Conservation (phyloP, 306 rosid genomes). For the Malus fusca region DNA sequence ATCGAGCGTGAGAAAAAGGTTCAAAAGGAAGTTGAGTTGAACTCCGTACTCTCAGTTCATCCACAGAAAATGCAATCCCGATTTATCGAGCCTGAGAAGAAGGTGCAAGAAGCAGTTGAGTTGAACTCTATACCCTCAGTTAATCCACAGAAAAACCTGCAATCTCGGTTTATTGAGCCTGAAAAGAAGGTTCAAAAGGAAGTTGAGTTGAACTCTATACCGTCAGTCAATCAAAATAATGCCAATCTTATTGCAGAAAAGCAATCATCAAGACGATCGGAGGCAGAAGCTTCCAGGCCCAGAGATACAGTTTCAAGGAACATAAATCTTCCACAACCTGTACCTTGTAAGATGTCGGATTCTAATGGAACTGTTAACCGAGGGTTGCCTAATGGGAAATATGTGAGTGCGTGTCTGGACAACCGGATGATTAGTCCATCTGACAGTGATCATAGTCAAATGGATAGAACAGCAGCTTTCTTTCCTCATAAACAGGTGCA, state of each 20-base stretch:
- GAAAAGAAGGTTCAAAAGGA: constrained; percentile 46
- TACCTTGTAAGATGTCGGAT: constrained; percentile 53
- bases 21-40: constrained; percentile 18
- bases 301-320: constrained; percentile 47
- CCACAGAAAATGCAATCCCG: constrained; percentile 43
- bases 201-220: not conserved
- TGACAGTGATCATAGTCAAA: constrained; percentile 44
- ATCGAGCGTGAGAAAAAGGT: constrained; percentile 49
- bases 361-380: constrained; percentile 46
- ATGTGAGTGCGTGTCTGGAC: constrained; percentile 25
- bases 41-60: constrained; percentile 11
- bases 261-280: constrained; percentile 42
- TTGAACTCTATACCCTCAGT: constrained; percentile 10
- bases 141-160: constrained; percentile 40
- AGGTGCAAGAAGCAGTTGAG: constrained; percentile 27
- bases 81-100: constrained; percentile 43
- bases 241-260: constrained; percentile 45
- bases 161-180: constrained; percentile 40
- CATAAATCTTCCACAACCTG: constrained; percentile 38
- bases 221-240: constrained; percentile 36
- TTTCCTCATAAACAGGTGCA: constrained; percentile 60
- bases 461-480: constrained; percentile 40
- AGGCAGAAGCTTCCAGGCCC: constrained; percentile 47
- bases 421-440: constrained; percentile 48
- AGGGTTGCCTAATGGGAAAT: constrained; percentile 68